A percentile compares a stretch with the other conserved stretches of the same genome.
Conservation (phyloP, 306 rosid genomes). For the Cicer arietinum region DNA sequence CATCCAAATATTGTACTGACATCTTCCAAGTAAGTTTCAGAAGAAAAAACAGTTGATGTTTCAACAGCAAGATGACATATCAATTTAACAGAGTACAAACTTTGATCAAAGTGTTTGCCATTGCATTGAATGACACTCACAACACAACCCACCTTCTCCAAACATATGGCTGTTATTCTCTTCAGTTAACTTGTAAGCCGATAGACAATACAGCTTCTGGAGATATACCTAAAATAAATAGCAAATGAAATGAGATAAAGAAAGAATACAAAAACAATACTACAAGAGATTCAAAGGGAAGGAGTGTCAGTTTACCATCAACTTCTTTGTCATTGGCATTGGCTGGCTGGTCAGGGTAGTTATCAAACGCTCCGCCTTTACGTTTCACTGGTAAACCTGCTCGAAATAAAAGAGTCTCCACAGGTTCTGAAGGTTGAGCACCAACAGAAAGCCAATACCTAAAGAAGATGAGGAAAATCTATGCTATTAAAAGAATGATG, state of each 20-base stretch:
- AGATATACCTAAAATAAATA: conserved; percentile 48
- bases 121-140: conserved; percentile 31
- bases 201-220: conserved; percentile 53
- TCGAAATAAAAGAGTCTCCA: conserved; percentile 66
- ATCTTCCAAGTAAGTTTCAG: conserved; percentile 32
- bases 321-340: conserved; percentile 37
- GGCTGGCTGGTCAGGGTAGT: conserved; percentile 50
- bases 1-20: background rate
- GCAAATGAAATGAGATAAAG: conserved; percentile 36
- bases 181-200: conserved; percentile 51
- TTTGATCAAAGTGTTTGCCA: conserved; percentile 35
- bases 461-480: conserved; percentile 17
- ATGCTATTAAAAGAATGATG: background rate
- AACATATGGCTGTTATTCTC: conserved; percentile 28
- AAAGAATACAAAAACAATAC: background rate
- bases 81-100: conserved; percentile 21
- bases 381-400: conserved; percentile 71
- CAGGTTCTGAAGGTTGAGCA: conserved; percentile 89
- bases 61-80: conserved; percentile 28
- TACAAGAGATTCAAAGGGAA: conserved; percentile 24
- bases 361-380: conserved; percentile 65
- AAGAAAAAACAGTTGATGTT: conserved; percentile 19
- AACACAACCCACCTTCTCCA: conserved; percentile 30
- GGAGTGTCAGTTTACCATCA: conserved; percentile 44
- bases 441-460: conserved; percentile 98